Base-by-base conservation (phyloP, 768 basidiomycete species). In the Rhizopogon vulgaris region DNA sequence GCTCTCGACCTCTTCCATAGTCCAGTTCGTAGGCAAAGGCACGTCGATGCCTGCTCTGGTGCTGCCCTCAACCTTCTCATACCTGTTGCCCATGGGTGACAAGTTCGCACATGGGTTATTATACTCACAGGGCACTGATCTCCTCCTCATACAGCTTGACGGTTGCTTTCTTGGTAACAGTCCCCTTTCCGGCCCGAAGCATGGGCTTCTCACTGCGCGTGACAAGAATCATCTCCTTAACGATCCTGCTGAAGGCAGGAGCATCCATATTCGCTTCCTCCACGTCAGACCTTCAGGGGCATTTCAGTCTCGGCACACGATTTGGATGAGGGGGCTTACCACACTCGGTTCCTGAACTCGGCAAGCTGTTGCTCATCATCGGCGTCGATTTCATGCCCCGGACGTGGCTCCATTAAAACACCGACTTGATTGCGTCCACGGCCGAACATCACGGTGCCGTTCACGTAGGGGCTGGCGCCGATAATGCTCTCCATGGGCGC, bases 191-290 rank as follows among this genome's bases (percentile, higher is more conserved):
- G 0, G 76, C 63, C 17, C 72, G 71, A 15, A 70, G 63, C 38
- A 80, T 63, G 0, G 76, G 78, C 51, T 76, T 76, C 0, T 62
- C 65, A 30, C 71, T 58, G 3, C 67, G 62, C 0, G 77, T 67
- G 14, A 79, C 59, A 27, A 79, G 39, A 36, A 82, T 74, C 76
- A 80, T 76, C 57, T 81, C 75, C 56, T 75, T 76, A 62, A 74
- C 77, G 12, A 78, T 67, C n/a, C 71, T 64, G 49, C 73, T 75
- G 41, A 71, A 76, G 0, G 66, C 52, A 0, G 77, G 76, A 0
- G 71, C 69, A 2, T 58, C 58, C 17, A 54, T 60, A 56, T 78
- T 79, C 2, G 73, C 76, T 30, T 74, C 68, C 17, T 75, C 75
- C 1, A 77, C 67, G 10, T 62, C 54, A 1, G 62, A 64, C 70